Conservation (phyloP, 441 rosid genomes). For the Omphalea diandra region DNA sequence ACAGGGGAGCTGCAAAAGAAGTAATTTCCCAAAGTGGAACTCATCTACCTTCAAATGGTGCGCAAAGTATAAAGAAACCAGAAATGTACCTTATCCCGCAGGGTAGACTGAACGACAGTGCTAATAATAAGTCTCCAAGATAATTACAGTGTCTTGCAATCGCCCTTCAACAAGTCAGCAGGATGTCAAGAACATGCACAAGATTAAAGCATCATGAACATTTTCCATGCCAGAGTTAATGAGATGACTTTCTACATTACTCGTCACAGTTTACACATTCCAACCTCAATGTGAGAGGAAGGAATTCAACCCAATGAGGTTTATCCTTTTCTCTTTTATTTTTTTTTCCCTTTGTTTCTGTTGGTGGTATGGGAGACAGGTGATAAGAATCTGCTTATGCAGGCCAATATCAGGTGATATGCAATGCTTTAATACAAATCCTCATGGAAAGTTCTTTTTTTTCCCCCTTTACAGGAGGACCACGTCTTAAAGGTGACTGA, state of each 20-base stretch:
- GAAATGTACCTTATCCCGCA: constrained; percentile 70
- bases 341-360: background rate
- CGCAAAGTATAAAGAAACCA: background rate
- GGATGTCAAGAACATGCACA: constrained; percentile 2
- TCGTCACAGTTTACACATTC: background rate
- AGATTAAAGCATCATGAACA: constrained; percentile 14
- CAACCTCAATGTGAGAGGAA: background rate
- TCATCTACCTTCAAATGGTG: background rate
- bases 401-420: background rate
- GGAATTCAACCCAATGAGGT: too few relatives aligned
- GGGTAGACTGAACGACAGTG: constrained; percentile 86
- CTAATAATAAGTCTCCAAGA: constrained; percentile 86
- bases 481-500: background rate
- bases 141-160: constrained; percentile 95
- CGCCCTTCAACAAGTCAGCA: constrained; percentile 53
- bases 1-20: constrained; percentile 59
- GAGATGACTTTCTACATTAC: constrained; percentile 9
- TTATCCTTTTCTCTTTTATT: too few relatives aligned
- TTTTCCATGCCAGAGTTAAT: background rate
- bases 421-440: too few relatives aligned
- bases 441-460: background rate
- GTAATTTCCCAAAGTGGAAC: constrained; percentile 6
- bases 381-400: background rate
- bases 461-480: background rate
- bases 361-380: background rate